Evolutionary conservation across 1,284 basidiomycete species (phyloP).

Genomic region (Dichomitus squalens): DNA sequence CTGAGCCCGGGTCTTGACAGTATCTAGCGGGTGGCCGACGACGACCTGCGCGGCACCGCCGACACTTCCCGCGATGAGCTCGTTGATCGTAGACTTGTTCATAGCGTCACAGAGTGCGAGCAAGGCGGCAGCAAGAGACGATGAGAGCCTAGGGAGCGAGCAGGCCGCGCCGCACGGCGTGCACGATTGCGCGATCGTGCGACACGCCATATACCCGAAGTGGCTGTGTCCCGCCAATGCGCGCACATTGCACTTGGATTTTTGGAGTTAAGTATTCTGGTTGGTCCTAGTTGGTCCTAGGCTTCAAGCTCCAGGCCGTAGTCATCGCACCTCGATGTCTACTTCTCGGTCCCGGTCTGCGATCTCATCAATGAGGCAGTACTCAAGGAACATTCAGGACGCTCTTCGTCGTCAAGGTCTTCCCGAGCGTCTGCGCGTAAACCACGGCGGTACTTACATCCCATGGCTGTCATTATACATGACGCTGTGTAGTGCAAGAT

Average conservation of each 20-base stretch:
- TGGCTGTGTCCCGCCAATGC: not conserved
- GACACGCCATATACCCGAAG: not conserved
- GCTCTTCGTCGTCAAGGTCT: too few relatives aligned
- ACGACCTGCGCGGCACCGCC: slow-evolving; percentile 83
- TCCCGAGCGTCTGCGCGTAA: too few relatives aligned
- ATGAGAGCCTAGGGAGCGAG: not conserved
- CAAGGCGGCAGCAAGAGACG: not conserved
- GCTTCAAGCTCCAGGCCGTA: too few relatives aligned
- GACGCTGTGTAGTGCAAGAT: not conserved
- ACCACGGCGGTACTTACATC: slow-evolving; percentile 13
- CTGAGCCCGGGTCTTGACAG: slow-evolving; percentile 82
- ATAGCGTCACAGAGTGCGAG: slow-evolving; percentile 10
- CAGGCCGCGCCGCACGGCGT: not conserved
- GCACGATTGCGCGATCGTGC: slow-evolving; percentile 1
- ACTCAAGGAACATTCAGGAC: too few relatives aligned
- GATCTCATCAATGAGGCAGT: too few relatives aligned
- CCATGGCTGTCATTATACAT: not conserved
- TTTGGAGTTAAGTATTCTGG: too few relatives aligned
- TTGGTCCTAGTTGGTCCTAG: too few relatives aligned
- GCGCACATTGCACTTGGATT: too few relatives aligned
- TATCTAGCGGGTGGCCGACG: slow-evolving; percentile 87
- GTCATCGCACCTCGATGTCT: too few relatives aligned
- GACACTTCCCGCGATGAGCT: slow-evolving; percentile 76
- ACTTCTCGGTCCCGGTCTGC: too few relatives aligned
- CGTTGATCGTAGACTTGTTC: slow-evolving; percentile 59